Base-by-base conservation (phyloP, 805 yeast species). In the Hanseniaspora clermontiae region DNA sequence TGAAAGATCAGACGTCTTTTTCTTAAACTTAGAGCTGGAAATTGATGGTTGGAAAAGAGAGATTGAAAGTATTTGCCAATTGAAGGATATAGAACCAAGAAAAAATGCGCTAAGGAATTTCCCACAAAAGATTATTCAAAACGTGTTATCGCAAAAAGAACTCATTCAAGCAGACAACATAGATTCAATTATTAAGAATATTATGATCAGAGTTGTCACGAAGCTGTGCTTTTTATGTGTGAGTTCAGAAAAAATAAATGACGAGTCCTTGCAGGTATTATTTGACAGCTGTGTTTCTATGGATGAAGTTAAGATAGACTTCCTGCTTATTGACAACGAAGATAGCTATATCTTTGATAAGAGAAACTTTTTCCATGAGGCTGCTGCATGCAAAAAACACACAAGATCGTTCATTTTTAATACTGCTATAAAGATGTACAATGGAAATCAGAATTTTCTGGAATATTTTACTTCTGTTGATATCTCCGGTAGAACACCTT, bases 361-460 rank as follows among this genome's bases (percentile, higher is more conserved):
- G 60, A 79, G 87, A 64, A 84, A 81, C 51, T 78, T 86, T 46
- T 72, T 93, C 17, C 97, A 91, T 66, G 89, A 88, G 64, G 77
- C 80, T 0, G 70, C 78, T 10, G 64, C 65, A 34, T 68, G 70
- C 37, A 57, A 54, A 10, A 32, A 53, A 12, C 64, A 64, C 6
- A 61, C 63, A 12, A 63, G 72, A 51, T 57, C 60, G 5, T 68
- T 68, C 49, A 62, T 69, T 29, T 54, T 69, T 19, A 57, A 61
- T 17, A 64, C 64, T 51, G 64, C 67, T 5, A 43, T 66, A 8
- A 29, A 55, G 5, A 34, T 52, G 27, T 57, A 48, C 11, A 39
- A 60, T 27, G 59, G 63, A 6, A 58, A 61, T 27, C 65, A 63
- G 4, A 59, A 61, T 1, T 57, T 69, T 14, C 60, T 61, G 20